Percentiles rank a stretch among this genome's conserved stretches.
phyloP scores from a whole-genome alignment of 768 basidiomycete genomes.

The Mycena metata region DNA sequence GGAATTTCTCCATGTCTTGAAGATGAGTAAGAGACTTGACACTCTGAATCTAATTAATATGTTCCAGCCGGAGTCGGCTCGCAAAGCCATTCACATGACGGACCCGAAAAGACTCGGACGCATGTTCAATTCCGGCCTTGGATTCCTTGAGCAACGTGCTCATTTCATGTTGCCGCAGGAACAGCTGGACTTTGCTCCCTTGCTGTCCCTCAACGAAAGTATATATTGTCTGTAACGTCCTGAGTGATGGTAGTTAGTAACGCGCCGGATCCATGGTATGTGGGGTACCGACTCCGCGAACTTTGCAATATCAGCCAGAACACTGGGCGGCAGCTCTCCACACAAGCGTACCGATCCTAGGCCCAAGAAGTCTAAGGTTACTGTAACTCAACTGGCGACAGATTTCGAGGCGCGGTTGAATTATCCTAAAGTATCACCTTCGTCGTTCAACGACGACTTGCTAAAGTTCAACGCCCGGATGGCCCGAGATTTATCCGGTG shows the following conservation, averaged over 20 bases:
- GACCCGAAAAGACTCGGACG: neutral
- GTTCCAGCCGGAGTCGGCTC: neutral
- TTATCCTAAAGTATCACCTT: too few species aligned
- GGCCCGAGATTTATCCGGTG: too few species aligned
- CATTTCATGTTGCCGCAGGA: neutral
- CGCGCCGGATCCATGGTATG: neutral
- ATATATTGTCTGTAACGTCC: neutral
- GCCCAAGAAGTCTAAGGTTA: too few species aligned
- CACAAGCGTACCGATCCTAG: too few species aligned
- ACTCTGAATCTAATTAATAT: neutral
- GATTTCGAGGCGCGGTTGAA: too few species aligned
- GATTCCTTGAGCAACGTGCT: neutral
- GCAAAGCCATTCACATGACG: neutral
- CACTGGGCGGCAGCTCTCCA: neutral
- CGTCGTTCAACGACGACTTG: too few species aligned
- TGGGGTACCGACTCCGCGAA: neutral
- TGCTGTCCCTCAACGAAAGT: neutral
- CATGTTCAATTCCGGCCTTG: neutral
- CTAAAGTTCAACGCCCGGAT: too few species aligned
- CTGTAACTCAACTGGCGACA: too few species aligned
- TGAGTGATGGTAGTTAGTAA: neutral
- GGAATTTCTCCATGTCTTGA: neutral
- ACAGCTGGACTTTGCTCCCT: neutral
- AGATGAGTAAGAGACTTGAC: neutral
- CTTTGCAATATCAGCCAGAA: neutral